A percentile compares a stretch with the other conserved stretches of the same genome.
phyloP scores from a whole-genome alignment of 768 basidiomycete genomes.

The Tulasnella sp. region DNA sequence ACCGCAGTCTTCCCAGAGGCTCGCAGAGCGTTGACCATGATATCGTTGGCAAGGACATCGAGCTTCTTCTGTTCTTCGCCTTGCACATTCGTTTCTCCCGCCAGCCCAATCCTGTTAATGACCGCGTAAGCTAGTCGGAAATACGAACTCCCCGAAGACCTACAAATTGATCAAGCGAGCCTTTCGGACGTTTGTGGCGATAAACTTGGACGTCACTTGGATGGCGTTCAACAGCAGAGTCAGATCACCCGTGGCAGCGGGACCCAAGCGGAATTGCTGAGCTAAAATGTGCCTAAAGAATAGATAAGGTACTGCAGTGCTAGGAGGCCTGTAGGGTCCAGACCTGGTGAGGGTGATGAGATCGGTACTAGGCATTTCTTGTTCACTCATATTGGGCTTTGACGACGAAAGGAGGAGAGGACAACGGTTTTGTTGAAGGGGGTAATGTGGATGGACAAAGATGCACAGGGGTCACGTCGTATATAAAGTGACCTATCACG shows the following conservation, averaged over 20 bases:
- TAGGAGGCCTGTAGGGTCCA: constrained; percentile 19
- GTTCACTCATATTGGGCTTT: constrained; percentile 27
- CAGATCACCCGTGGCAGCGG: constrained; percentile 80
- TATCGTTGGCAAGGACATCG: constrained; percentile 94
- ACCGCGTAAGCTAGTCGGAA: not conserved
- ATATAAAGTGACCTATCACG: not conserved
- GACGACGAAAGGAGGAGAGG: not conserved
- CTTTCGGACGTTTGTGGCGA: constrained; percentile 94
- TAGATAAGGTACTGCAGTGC: not conserved
- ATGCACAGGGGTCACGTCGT: not conserved
- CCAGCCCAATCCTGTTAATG: constrained; percentile 69
- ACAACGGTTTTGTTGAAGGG: not conserved
- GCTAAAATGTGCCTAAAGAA: constrained; percentile 64
- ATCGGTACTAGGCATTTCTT: constrained; percentile 69
- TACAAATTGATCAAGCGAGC: constrained; percentile 95
- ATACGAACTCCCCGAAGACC: constrained; percentile 26
- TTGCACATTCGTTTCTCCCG: constrained; percentile 92
- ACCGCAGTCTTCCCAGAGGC: constrained; percentile 96
- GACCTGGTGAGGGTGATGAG: constrained; percentile 89
- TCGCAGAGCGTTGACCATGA: constrained; percentile 95
- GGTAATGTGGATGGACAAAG: not conserved
- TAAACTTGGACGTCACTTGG: constrained; percentile 93
- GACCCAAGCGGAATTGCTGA: constrained; percentile 72
- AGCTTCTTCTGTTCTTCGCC: constrained; percentile 99
- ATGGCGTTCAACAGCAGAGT: constrained; percentile 92